These are phyloP conservation scores for Tolypocladium cylindrosporum DNA, from an alignment of 2,329 filamentous ascomycete genomes.

Conservation along the genomic window DNA sequence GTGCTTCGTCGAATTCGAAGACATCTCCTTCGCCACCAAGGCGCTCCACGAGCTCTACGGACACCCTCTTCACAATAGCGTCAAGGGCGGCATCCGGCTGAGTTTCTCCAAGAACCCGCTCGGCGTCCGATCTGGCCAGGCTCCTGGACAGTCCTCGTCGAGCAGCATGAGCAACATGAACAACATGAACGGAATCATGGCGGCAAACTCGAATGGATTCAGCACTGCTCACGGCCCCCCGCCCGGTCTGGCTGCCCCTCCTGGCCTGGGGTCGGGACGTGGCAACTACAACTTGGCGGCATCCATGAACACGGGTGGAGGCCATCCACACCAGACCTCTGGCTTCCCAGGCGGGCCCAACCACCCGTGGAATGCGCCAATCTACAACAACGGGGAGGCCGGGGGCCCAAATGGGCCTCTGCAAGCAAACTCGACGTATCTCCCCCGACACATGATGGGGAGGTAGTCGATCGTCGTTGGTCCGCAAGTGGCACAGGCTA, in stretches of 20 bases:
- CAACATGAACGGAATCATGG: slow-evolving; percentile 49
- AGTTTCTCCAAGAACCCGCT: slow-evolving; percentile 97
- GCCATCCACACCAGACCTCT: slow-evolving; percentile 4
- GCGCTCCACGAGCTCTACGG: slow-evolving; percentile 86
- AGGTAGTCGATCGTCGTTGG: slow-evolving; percentile 8
- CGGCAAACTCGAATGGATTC: slow-evolving; percentile 43
- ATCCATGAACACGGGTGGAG: slow-evolving; percentile 10
- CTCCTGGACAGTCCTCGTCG: slow-evolving; percentile 28
- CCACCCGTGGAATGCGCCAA: slow-evolving; percentile 13
- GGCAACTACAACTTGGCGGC: slow-evolving; percentile 13
- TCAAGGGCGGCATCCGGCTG: slow-evolving; percentile 87
- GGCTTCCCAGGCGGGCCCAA: slow-evolving; percentile 9
- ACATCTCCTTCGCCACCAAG: slow-evolving; percentile 84
- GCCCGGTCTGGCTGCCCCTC: slow-evolving; percentile 68
- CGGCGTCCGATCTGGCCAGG: slow-evolving; percentile 74
- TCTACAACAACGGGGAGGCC: slow-evolving; percentile 12
- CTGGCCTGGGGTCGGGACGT: slow-evolving; percentile 44
- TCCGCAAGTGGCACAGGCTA: neutral
- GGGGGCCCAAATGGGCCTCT: slow-evolving; percentile 8
- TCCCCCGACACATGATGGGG: slow-evolving; percentile 24
- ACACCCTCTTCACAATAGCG: slow-evolving; percentile 75
- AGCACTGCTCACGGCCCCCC: slow-evolving; percentile 66
- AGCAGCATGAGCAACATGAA: slow-evolving; percentile 37
- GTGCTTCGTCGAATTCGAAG: slow-evolving; percentile 98
- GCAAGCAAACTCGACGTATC: slow-evolving; percentile 12